Percentiles rank a stretch among this genome's conserved stretches.
Evolutionary conservation across 805 yeast species (phyloP).

Genomic region (Vanderwaltozyma verrucispora): DNA sequence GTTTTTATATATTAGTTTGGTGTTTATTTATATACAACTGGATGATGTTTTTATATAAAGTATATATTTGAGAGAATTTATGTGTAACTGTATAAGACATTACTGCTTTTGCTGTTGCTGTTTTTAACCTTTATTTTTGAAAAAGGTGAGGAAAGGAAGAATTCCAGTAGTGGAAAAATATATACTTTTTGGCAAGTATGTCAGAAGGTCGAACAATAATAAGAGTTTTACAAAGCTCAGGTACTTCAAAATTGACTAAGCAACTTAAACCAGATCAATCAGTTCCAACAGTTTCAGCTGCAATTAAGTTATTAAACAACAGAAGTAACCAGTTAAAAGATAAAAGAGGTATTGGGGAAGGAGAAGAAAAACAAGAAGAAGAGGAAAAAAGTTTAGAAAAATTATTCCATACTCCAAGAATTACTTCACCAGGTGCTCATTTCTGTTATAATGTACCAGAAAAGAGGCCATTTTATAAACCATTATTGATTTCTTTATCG

Average conservation of each 20-base stretch:
- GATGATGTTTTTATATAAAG: too few species aligned
- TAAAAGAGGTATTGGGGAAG: neutral
- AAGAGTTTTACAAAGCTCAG: conserved; percentile 15
- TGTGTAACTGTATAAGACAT: too few species aligned
- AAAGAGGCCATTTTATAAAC: conserved; percentile 39
- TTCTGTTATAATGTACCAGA: conserved; percentile 71
- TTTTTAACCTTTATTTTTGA: too few species aligned
- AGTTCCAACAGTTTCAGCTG: conserved; percentile 24
- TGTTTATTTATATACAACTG: too few species aligned
- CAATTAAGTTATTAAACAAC: conserved; percentile 18
- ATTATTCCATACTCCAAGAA: conserved; percentile 42
- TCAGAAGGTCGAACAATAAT: conserved; percentile 16
- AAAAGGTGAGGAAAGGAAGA: too few species aligned
- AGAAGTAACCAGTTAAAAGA: too few species aligned
- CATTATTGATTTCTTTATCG: conserved; percentile 45
- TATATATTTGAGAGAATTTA: too few species aligned
- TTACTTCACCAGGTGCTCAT: conserved; percentile 44
- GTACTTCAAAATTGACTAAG: conserved; percentile 17
- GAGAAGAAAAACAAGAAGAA: conserved; percentile 4
- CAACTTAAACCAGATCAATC: conserved; percentile 22
- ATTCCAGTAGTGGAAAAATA: too few species aligned
- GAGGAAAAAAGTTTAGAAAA: conserved; percentile 5
- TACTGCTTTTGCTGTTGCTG: too few species aligned
- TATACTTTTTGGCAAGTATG: too few species aligned
- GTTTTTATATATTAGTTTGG: too few species aligned